phyloP scores from a whole-genome alignment of 805 yeast genomes.

The Candida piceae region DNA sequence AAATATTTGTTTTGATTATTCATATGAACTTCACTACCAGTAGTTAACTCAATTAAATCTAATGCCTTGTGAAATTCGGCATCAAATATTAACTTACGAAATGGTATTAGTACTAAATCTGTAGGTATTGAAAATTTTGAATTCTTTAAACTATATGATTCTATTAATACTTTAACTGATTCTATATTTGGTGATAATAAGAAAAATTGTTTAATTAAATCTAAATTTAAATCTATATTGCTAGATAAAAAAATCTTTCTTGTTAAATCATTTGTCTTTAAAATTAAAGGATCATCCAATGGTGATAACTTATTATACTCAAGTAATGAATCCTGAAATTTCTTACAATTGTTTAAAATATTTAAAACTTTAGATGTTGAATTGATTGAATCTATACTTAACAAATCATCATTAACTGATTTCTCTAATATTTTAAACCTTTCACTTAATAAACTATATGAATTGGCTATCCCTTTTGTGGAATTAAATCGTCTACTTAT shows the following conservation, averaged over 20 bases:
- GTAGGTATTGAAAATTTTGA: constrained; percentile 27
- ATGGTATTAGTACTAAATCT: constrained; percentile 53
- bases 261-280: constrained; percentile 20
- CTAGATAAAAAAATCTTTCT: constrained; percentile 13
- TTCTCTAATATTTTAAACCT: constrained; percentile 7
- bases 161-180: constrained; percentile 21
- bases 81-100: constrained; percentile 52
- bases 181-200: constrained; percentile 21
- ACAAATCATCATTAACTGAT: constrained; percentile 4
- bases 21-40: constrained; percentile 51
- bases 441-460: constrained; percentile 4
- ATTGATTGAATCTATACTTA: too few species aligned
- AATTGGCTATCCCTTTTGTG: background rate
- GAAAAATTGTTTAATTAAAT: constrained; percentile 19
- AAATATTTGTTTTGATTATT: constrained; percentile 24
- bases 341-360: constrained; percentile 17
- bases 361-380: constrained; percentile 8
- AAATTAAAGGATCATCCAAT: constrained; percentile 14
- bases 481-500: too few species aligned
- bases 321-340: constrained; percentile 22
- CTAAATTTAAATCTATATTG: constrained; percentile 15
- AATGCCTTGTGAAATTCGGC: constrained; percentile 56
- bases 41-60: constrained; percentile 53
- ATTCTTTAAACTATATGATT: constrained; percentile 22
- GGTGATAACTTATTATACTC: constrained; percentile 19